Evolutionary conservation across 192 early-diverging fungal species (phyloP), one percentile per base, ranked within the genome.

Genomic region (Lobosporangium transversale): DNA sequence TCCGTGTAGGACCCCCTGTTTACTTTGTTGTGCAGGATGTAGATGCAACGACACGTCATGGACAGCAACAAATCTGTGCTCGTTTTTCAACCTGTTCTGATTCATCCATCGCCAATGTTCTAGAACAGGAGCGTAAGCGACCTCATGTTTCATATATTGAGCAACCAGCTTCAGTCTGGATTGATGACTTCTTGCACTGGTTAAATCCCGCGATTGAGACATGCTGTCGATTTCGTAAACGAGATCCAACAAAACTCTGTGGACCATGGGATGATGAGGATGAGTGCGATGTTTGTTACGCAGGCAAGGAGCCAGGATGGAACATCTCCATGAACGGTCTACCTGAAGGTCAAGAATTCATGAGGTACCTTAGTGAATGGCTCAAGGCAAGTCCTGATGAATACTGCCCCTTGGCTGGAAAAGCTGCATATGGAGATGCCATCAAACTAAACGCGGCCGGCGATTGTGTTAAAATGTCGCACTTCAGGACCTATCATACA

Each of bases 161-260:
- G 9, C 83, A 88, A 42, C 87, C 89, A 3, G 83, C 89, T 1
- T 70, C 84, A 26, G 81, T 83, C 15, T 90, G 89, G 89, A 62
- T 89, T 10, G 89, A 90, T 55, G 89, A 90, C 62, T 89, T 85
- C 49, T 62, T 89, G 21, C 81, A 86, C 59, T 90, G 89, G 89
- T 74, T 89, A 15, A 90, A 84, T 50, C 89, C 89, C 7, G 71
- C 70, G 8, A 66, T 87, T 23, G 84, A 80, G 21, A 70, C 52
- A 42, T 90, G 89, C 58, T 90, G 89, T 69, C 71, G 80, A 4
- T 80, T 84, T 29, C 73, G 83, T 32, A 85, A 85, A 53, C 66
- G 52, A 27, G 52, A 78, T 35, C 73, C 57, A 15, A 52, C 47
- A 1, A 79, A 84, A 42, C 59, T 78, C 11, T 89, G 88, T 56